Evolutionary conservation across 768 basidiomycete species (phyloP).

Genomic region (Lactifluus volemus): DNA sequence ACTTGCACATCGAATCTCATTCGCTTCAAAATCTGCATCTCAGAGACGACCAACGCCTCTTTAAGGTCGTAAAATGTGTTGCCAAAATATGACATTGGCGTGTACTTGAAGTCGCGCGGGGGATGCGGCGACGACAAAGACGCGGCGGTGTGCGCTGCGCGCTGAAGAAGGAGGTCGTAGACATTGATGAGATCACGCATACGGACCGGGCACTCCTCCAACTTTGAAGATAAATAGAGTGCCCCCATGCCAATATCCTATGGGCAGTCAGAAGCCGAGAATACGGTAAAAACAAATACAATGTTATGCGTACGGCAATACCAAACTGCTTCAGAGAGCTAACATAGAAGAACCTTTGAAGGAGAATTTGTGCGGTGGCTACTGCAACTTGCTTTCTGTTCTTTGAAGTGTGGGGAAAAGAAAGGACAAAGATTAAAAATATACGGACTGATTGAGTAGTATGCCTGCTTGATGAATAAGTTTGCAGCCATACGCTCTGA

Average conservation of each 20-base stretch:
- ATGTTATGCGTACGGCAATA: conserved; percentile 58
- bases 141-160: conserved; percentile 45
- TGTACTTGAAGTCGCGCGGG: conserved; percentile 45
- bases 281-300: not conserved
- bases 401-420: not conserved
- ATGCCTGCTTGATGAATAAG: conserved; percentile 93
- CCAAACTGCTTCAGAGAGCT: conserved; percentile 93
- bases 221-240: conserved; percentile 78
- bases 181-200: conserved; percentile 94
- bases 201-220: conserved; percentile 85
- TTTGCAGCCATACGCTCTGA: conserved; percentile 87
- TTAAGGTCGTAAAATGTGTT: conserved; percentile 89
- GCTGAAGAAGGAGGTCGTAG: conserved; percentile 82
- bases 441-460: conserved; percentile 74
- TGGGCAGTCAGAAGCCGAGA: not conserved
- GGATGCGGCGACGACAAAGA: conserved; percentile 28
- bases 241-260: conserved; percentile 89
- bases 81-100: conserved; percentile 85
- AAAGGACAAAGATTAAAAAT: not conserved
- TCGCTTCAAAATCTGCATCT: conserved; percentile 96
- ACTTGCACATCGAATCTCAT: conserved; percentile 94
- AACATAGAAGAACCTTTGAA: conserved; percentile 96
- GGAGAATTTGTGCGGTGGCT: conserved; percentile 91
- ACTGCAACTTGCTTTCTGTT: conserved; percentile 93
- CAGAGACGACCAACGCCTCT: conserved; percentile 86